phyloP scores from a whole-genome alignment of 257 asterid species.

The Solanum tarapatanum region DNA sequence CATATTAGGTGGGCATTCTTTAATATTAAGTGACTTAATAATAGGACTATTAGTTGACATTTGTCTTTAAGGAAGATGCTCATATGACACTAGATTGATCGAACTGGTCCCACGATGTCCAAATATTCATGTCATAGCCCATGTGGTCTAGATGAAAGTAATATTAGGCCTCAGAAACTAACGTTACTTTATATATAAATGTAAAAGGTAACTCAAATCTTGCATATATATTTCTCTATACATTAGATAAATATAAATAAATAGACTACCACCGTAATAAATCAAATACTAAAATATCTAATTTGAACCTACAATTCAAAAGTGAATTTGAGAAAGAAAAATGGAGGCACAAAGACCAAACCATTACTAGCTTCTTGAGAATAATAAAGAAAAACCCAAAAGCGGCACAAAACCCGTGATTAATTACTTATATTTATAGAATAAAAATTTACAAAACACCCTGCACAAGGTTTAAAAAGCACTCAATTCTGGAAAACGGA shows the following conservation, averaged over 20 bases:
- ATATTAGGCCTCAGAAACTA: not conserved
- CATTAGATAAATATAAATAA: not conserved
- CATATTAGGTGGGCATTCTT: not conserved
- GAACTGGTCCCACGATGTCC: not conserved
- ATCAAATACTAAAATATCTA: not conserved
- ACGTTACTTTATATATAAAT: fast-evolving
- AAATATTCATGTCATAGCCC: not conserved
- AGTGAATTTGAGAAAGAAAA: not conserved
- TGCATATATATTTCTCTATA: not conserved
- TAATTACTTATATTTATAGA: not conserved
- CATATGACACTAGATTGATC: not conserved
- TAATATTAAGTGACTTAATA: not conserved
- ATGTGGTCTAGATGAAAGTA: not conserved
- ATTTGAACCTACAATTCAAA: not conserved
- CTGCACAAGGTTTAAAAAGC: conserved; percentile 20
- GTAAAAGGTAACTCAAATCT: not conserved
- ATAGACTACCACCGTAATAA: not conserved
- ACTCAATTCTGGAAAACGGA: not conserved
- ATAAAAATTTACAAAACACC: conserved; percentile 8
- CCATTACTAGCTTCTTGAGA: not conserved
- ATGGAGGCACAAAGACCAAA: conserved; percentile 18
- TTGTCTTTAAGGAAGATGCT: not conserved
- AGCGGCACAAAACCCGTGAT: conserved; percentile 36
- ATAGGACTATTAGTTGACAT: not conserved
- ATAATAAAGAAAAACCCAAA: not conserved